A percentile compares a stretch with the other conserved stretches of the same genome.
Conservation (phyloP, 805 yeast species). For the Candida patagonica region DNA sequence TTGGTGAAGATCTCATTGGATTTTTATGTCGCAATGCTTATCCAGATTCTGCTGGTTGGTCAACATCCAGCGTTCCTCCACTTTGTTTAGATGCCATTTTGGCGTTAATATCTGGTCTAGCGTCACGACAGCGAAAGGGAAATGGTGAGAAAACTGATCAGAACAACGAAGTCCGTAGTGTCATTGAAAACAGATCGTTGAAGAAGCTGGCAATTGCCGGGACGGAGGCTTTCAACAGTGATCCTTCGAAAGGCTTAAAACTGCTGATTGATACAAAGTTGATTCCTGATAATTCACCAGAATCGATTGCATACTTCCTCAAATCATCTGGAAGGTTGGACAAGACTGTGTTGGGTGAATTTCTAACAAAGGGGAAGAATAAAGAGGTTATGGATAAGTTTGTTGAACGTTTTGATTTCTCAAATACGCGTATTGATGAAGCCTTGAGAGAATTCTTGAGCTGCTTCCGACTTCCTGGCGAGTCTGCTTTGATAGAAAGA, state of each 20-base stretch:
- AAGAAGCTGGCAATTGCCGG: constrained; percentile 74
- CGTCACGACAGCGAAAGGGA: constrained; percentile 28
- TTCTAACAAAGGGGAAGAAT: constrained; percentile 68
- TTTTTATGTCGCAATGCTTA: constrained; percentile 68
- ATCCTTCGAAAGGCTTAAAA: constrained; percentile 67
- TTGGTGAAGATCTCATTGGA: constrained; percentile 58
- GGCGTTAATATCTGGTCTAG: constrained; percentile 55
- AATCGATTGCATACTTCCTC: constrained; percentile 67
- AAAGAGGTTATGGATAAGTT: constrained; percentile 51
- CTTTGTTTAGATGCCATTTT: constrained; percentile 83
- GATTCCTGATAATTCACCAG: constrained; percentile 37
- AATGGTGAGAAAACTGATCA: constrained; percentile 18
- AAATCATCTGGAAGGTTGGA: constrained; percentile 74
- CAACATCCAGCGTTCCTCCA: constrained; percentile 87
- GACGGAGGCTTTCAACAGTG: constrained; percentile 64
- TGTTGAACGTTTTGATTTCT: constrained; percentile 64
- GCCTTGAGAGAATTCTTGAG: constrained; percentile 76
- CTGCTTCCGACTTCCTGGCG: constrained; percentile 90
- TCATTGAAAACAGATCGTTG: constrained; percentile 18
- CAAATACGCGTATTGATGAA: constrained; percentile 79
- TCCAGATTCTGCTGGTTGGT: constrained; percentile 72
- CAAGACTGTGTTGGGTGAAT: constrained; percentile 82
- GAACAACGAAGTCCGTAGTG: constrained; percentile 7
- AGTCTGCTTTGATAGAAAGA: constrained; percentile 92
- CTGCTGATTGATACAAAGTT: constrained; percentile 58